Percentiles rank a stretch among this genome's conserved stretches.
Conservation (phyloP, 768 basidiomycete species). For the Daedaleopsis sinensis region DNA sequence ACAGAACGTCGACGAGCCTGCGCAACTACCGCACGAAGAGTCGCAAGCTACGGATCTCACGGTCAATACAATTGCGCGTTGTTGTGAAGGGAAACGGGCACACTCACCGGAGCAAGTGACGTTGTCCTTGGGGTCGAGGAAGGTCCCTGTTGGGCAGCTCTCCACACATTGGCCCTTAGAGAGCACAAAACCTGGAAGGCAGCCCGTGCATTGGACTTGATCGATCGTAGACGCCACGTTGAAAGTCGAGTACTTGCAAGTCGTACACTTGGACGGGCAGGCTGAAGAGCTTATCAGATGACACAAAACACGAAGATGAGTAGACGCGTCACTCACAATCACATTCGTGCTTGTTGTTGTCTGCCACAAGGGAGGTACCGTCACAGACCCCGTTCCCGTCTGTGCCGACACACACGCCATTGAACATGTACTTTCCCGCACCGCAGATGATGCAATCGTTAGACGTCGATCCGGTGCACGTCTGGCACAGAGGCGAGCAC, state of each 20-base stretch:
- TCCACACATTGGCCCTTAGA: constrained; percentile 69
- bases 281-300: constrained; percentile 42
- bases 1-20: constrained; percentile 69
- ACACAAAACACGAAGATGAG: background rate
- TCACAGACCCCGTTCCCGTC: constrained; percentile 73
- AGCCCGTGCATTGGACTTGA: constrained; percentile 74
- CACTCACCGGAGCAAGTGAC: constrained; percentile 71
- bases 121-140: constrained; percentile 72
- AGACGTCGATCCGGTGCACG: constrained; percentile 69
- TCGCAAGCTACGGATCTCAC: constrained; percentile 58
- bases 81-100: background rate
- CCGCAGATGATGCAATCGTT: constrained; percentile 75
- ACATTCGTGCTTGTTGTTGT: constrained; percentile 83
- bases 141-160: constrained; percentile 73
- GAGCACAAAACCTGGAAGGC: constrained; percentile 76
- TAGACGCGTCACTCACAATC: constrained; percentile 58
- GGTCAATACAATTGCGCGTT: constrained; percentile 11
- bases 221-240: constrained; percentile 64
- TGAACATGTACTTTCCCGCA: constrained; percentile 59
- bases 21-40: constrained; percentile 74
- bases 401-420: constrained; percentile 71
- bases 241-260: constrained; percentile 77
- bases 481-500: constrained; percentile 69
- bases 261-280: constrained; percentile 82
- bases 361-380: constrained; percentile 69